Evolutionary conservation across 2,329 filamentous ascomycete species (phyloP).

Genomic region (Raffaelea albimanens): DNA sequence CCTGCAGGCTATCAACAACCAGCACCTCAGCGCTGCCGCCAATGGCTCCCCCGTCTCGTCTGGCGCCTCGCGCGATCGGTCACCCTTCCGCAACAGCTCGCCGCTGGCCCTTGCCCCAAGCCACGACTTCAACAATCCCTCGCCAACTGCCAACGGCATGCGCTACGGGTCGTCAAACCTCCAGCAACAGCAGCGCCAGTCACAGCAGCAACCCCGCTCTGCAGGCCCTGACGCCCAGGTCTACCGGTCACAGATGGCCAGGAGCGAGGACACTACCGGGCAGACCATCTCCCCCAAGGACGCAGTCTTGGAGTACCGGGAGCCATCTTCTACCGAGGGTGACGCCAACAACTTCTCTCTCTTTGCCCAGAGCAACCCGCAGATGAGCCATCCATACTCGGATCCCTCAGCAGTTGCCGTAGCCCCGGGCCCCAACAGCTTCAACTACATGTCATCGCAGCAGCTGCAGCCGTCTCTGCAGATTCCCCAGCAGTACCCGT

Average conservation of each 20-base stretch:
- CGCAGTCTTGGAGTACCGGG: slow-evolving; percentile 75
- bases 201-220: slow-evolving; percentile 53
- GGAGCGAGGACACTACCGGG: no score
- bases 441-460: not conserved
- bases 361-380: slow-evolving; percentile 44
- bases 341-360: slow-evolving; percentile 54
- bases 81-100: slow-evolving; percentile 70
- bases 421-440: not conserved
- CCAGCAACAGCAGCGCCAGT: slow-evolving; percentile 29
- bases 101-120: slow-evolving; percentile 41
- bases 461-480: slow-evolving; percentile 25
- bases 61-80: slow-evolving; percentile 52
- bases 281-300: slow-evolving; percentile 95
- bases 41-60: slow-evolving; percentile 35
- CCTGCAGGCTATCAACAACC: slow-evolving; percentile 68
- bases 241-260: slow-evolving; percentile 30
- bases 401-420: slow-evolving; percentile 27
- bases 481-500: slow-evolving; percentile 43
- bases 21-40: slow-evolving; percentile 50
- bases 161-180: slow-evolving; percentile 40
- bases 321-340: slow-evolving; percentile 35
- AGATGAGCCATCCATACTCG: slow-evolving; percentile 31
- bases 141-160: slow-evolving; percentile 13
- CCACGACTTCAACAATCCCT: slow-evolving; percentile 31
- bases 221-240: slow-evolving; percentile 27